Conservation (phyloP, 2,329 filamentous ascomycete species). For the Xylariaceae sp. region DNA sequence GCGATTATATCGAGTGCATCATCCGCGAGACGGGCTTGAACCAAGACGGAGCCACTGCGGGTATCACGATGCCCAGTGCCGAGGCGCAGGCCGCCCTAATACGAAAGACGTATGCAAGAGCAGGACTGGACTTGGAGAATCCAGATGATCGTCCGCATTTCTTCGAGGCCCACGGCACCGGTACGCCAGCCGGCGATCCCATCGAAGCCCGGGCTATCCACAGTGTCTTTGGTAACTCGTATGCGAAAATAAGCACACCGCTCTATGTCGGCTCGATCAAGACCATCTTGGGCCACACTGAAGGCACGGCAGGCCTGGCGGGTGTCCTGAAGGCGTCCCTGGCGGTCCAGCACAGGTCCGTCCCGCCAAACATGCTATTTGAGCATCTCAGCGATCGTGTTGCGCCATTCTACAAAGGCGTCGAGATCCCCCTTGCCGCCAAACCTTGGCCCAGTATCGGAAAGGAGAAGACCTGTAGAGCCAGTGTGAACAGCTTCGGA, state of each 20-base stretch:
- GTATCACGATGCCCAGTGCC: slow-evolving; percentile 29
- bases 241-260: slow-evolving; percentile 9
- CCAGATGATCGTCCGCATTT: slow-evolving; percentile 14
- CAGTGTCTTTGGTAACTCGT: slow-evolving; percentile 7
- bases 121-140: slow-evolving; percentile 31
- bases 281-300: slow-evolving; percentile 20
- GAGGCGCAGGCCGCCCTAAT: slow-evolving; percentile 38
- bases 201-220: slow-evolving; percentile 28
- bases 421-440: neutral
- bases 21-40: slow-evolving; percentile 37
- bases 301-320: slow-evolving; percentile 18
- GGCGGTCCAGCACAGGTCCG: too few species aligned
- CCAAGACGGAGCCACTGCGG: slow-evolving; percentile 37
- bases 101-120: slow-evolving; percentile 34
- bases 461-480: neutral
- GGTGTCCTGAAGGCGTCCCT: too few species aligned
- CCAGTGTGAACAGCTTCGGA: slow-evolving; percentile 1
- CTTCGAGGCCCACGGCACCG: slow-evolving; percentile 25
- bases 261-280: slow-evolving; percentile 21
- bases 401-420: slow-evolving; percentile 1
- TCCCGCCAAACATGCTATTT: too few species aligned
- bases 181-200: slow-evolving; percentile 34
- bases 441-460: neutral
- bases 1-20: slow-evolving; percentile 31
- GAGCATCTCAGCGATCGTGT: neutral